Evolutionary conservation across 306 rosid genomes (phyloP), one percentile per base, ranked within the genome.

Genomic region (Vachellia pachyceras): DNA sequence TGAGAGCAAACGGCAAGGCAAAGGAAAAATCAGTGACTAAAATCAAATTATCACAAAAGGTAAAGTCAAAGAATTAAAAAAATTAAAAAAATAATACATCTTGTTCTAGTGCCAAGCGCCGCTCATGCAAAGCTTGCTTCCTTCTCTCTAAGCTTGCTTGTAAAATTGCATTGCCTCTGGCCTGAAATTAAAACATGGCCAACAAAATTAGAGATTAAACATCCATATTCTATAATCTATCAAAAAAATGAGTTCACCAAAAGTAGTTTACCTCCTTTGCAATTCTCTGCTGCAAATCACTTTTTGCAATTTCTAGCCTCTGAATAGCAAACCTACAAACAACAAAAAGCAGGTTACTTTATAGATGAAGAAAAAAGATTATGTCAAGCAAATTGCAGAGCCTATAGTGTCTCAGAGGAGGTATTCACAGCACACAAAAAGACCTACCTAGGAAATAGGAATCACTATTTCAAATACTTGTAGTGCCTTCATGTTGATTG

Each of bases 101-200:
- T 90, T 96, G 99, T 67, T 96, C 99, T 74, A 96, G 97, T 72
- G 98, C 99, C 88, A 96, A 78, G 70, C 99, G 98, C 79, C 98
- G 87, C 86, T 96, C 99, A 75, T 96, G 99, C 90, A 96, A 84
- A 85, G 99, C 99, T 82, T 96, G 98, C 86, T 96, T 96, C 89
- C 98, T 92, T 92, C 99, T 92, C 86, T 96, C 99, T 84, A 96
- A 87, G 90, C 99, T 96, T 83, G 97, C 99, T 87, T 96, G 99
- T 86, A 96, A 85, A 86, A 93, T 93, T 71, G 97, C 99, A 86
- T 96, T 96, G 87, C 97, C 99, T 86, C 98, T 90, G 73, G 99
- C 97, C 99, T 96, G 77, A 49, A 87, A 77, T 58, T 54, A 74
- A 77, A 64, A 75, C 70, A 79, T 11, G 69, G 45, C 14, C 57